phyloP scores from a whole-genome alignment of 176 grass and related monocot genomes.

The Poa annua region DNA sequence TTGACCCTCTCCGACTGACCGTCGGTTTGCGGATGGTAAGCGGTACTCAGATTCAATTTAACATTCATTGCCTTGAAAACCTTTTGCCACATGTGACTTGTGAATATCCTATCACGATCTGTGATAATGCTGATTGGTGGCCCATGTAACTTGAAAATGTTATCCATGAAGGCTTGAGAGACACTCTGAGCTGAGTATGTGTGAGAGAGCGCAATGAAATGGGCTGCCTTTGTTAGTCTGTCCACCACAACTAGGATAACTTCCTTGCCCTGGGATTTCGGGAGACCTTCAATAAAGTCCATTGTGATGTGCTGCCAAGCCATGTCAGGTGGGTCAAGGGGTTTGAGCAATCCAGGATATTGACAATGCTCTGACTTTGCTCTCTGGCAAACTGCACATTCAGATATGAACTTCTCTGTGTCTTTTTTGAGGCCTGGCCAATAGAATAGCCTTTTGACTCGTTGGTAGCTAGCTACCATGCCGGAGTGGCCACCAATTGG shows the following conservation, averaged over 20 bases:
- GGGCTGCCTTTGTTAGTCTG: background rate
- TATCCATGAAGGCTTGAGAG: background rate
- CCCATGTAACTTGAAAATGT: background rate
- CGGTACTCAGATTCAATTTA: too few species aligned
- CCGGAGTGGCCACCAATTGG: background rate
- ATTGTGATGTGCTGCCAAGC: background rate
- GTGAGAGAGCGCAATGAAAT: background rate
- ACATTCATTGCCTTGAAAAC: too few species aligned
- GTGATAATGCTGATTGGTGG: background rate
- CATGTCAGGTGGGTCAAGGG: background rate
- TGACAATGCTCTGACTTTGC: too few species aligned
- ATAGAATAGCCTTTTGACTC: background rate
- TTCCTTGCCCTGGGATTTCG: background rate
- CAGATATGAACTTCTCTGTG: too few species aligned
- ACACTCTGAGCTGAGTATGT: background rate
- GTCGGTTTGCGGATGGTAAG: too few species aligned
- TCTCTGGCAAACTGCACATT: too few species aligned
- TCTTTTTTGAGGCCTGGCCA: background rate
- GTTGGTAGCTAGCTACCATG: accelerated
- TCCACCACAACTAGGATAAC: background rate
- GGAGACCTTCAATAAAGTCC: background rate
- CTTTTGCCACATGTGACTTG: background rate
- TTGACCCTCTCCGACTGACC: too few species aligned
- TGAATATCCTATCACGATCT: background rate
- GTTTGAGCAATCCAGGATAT: background rate